Evolutionary conservation across 306 rosid species (phyloP).

Genomic region (Dryas drummondii): DNA sequence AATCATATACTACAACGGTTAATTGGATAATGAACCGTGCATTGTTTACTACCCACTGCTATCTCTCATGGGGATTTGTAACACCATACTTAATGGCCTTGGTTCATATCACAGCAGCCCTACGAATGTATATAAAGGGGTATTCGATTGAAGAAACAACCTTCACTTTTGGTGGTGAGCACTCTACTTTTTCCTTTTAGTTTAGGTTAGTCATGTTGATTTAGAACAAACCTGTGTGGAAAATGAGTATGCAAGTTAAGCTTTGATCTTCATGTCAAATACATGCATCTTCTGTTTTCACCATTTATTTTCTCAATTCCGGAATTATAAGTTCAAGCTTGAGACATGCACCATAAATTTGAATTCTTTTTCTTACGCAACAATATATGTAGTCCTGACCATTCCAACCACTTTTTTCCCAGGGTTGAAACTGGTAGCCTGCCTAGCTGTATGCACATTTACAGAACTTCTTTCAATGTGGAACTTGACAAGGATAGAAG

Average conservation of each 20-base stretch:
- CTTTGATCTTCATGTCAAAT: constrained; percentile 1
- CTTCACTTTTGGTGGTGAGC: constrained; percentile 69
- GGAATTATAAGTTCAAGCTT: constrained; percentile 12
- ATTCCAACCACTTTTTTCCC: constrained; percentile 26
- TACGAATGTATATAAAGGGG: constrained; percentile 52
- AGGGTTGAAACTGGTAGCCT: constrained; percentile 68
- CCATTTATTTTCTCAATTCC: not conserved
- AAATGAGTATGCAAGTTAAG: constrained; percentile 21
- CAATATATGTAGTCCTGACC: constrained; percentile 22
- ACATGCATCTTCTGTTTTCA: constrained; percentile 4
- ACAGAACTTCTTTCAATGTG: constrained; percentile 89
- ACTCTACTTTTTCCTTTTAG: constrained; percentile 39
- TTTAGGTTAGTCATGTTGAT: constrained; percentile 40
- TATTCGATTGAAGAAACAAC: constrained; percentile 56
- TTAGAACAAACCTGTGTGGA: constrained; percentile 11
- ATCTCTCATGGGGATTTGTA: constrained; percentile 94
- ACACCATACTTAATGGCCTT: constrained; percentile 72
- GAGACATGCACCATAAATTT: not conserved
- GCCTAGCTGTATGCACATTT: constrained; percentile 61
- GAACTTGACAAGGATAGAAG: constrained; percentile 97
- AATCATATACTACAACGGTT: constrained; percentile 76
- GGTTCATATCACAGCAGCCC: constrained; percentile 69
- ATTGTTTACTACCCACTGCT: constrained; percentile 71
- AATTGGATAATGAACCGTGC: constrained; percentile 96
- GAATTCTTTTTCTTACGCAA: not conserved